Evolutionary conservation across 2,329 filamentous ascomycete genomes (phyloP).

Genomic region (Botrytis elliptica): DNA sequence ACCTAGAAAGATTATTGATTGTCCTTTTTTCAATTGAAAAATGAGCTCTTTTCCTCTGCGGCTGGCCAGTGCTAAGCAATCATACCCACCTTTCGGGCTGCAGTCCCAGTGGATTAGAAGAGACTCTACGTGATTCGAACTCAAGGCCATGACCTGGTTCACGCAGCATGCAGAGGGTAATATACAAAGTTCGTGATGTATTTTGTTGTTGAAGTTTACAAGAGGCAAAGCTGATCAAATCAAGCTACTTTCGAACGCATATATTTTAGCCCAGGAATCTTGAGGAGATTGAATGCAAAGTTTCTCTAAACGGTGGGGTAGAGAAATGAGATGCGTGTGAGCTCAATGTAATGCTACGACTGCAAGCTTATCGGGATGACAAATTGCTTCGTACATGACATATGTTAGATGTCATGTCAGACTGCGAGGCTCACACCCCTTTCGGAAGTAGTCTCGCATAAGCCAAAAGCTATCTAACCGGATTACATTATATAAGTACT

Average conservation of each 20-base stretch:
- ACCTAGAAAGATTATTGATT: background rate
- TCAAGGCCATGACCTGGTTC: background rate
- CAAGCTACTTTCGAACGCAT: background rate
- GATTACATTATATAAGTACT: background rate
- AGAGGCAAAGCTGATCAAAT: background rate
- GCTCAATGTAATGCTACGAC: background rate
- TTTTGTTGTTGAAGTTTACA: background rate
- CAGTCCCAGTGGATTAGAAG: background rate
- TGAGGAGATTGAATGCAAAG: background rate
- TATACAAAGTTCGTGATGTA: background rate
- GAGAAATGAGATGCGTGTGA: background rate
- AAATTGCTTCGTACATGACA: background rate
- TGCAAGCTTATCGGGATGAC: background rate
- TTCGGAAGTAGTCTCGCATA: background rate
- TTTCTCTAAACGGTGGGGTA: fast-evolving
- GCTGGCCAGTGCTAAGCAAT: background rate
- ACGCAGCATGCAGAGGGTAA: fast-evolving
- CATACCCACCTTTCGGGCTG: too few relatives aligned
- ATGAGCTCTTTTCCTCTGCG: background rate
- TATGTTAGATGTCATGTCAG: background rate
- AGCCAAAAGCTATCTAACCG: background rate
- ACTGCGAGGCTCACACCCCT: background rate
- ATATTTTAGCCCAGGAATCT: background rate
- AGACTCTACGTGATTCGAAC: background rate
- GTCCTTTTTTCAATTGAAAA: background rate